Evolutionary conservation across 768 basidiomycete species (phyloP).

Genomic region (Leucocoprinus sp.): DNA sequence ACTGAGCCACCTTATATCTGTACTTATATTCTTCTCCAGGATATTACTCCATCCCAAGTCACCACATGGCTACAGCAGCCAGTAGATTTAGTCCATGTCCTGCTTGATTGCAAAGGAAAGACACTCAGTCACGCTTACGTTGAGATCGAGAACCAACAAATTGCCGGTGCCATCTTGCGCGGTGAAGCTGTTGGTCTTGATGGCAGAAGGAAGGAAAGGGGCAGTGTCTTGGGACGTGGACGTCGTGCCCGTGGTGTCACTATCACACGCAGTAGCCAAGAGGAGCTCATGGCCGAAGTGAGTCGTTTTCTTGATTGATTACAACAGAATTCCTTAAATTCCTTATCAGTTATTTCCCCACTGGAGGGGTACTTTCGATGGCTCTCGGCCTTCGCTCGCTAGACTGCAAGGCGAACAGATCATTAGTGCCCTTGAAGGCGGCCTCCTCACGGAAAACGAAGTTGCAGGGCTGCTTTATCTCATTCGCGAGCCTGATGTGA

Average conservation of each 20-base stretch:
- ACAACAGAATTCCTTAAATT: not conserved
- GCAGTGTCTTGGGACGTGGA: slow-evolving; percentile 67
- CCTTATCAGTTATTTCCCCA: slow-evolving; percentile 61
- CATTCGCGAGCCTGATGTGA: slow-evolving; percentile 70
- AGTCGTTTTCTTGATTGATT: slow-evolving; percentile 16
- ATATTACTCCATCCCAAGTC: slow-evolving; percentile 76
- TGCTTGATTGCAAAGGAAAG: slow-evolving; percentile 76
- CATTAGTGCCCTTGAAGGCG: slow-evolving; percentile 52
- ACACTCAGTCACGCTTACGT: slow-evolving; percentile 81
- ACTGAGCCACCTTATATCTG: not conserved
- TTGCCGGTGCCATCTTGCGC: slow-evolving; percentile 61
- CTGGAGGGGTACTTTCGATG: slow-evolving; percentile 72
- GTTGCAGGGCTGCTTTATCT: slow-evolving; percentile 59
- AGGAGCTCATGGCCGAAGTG: slow-evolving; percentile 77
- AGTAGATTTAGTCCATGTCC: slow-evolving; percentile 62
- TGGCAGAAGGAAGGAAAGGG: slow-evolving; percentile 35
- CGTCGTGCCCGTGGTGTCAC: slow-evolving; percentile 78
- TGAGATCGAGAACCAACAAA: slow-evolving; percentile 54
- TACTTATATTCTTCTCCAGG: slow-evolving; percentile 32
- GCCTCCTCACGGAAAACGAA: slow-evolving; percentile 60
- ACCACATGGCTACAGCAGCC: slow-evolving; percentile 63
- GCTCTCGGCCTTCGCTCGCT: slow-evolving; percentile 57
- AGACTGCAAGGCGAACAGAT: slow-evolving; percentile 52
- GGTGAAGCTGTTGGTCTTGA: slow-evolving; percentile 28
- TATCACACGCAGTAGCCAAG: slow-evolving; percentile 70